phyloP scores from a whole-genome alignment of 495 filamentous ascomycete genomes.

The Lepraria neglecta region DNA sequence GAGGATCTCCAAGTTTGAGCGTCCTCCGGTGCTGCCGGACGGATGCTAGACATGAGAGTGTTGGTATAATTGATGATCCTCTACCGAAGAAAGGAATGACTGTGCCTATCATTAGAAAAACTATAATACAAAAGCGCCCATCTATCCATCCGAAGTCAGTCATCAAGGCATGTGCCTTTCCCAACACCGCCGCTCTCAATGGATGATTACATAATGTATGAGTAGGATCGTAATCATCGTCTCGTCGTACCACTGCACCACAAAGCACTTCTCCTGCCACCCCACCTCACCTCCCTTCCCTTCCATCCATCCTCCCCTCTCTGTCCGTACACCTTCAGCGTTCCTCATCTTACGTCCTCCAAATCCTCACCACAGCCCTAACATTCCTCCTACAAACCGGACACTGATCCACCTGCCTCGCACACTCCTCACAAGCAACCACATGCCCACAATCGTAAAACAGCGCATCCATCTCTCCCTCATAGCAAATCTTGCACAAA shows the following conservation, averaged over 20 bases:
- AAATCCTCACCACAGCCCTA: constrained; percentile 53
- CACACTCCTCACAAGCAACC: constrained; percentile 56
- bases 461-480: constrained; percentile 53
- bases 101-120: neutral
- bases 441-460: constrained; percentile 65
- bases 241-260: neutral
- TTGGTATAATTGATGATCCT: neutral
- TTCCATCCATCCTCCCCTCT: neutral
- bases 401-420: constrained; percentile 55
- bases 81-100: neutral
- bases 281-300: neutral
- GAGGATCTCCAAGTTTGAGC: neutral
- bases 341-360: constrained; percentile 31
- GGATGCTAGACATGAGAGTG: neutral
- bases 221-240: neutral
- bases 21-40: neutral
- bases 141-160: neutral
- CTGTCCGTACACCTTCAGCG: neutral
- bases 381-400: constrained; percentile 60
- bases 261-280: neutral
- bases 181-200: constrained; percentile 12
- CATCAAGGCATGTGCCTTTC: constrained; percentile 8
- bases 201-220: neutral
- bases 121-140: constrained; percentile 6
- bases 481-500: constrained; percentile 60